phyloP scores from a whole-genome alignment of 2,329 filamentous ascomycete genomes.

The Phaeosphaeriaceae sp. region DNA sequence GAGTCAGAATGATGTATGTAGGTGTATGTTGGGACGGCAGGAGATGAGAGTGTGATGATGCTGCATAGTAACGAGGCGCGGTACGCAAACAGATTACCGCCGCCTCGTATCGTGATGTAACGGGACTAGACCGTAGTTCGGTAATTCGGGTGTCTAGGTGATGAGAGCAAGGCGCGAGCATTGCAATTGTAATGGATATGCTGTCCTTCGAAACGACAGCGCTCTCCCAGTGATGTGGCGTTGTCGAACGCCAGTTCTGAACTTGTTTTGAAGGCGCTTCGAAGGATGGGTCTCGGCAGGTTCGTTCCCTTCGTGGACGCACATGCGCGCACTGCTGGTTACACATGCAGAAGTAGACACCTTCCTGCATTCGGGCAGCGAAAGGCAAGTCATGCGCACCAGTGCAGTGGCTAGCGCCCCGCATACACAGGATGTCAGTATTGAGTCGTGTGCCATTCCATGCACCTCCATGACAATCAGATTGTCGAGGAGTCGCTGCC shows the following conservation, averaged over 20 bases:
- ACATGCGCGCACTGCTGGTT: background rate
- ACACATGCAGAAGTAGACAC: conserved; percentile 1
- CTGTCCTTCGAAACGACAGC: background rate
- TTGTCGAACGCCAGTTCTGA: background rate
- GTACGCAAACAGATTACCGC: background rate
- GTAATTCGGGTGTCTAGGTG: background rate
- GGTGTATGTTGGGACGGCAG: background rate
- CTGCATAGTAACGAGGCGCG: background rate
- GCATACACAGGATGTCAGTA: background rate
- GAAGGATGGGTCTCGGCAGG: background rate
- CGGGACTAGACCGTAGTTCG: background rate
- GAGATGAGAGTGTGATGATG: background rate
- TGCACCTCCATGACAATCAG: background rate
- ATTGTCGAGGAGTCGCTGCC: background rate
- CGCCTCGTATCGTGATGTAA: background rate
- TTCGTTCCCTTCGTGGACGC: background rate
- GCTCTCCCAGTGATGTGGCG: background rate
- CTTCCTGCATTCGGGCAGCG: background rate
- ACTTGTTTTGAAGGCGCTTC: background rate
- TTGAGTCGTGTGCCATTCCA: background rate
- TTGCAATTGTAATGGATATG: background rate
- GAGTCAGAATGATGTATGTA: conserved; percentile 1
- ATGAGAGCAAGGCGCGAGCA: background rate
- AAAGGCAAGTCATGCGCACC: conserved; percentile 3
- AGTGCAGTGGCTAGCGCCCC: conserved; percentile 1